These are phyloP conservation scores for Astrephomene gubernaculifera DNA, from an alignment of 139 green algal species.

Conservation along the genomic window DNA sequence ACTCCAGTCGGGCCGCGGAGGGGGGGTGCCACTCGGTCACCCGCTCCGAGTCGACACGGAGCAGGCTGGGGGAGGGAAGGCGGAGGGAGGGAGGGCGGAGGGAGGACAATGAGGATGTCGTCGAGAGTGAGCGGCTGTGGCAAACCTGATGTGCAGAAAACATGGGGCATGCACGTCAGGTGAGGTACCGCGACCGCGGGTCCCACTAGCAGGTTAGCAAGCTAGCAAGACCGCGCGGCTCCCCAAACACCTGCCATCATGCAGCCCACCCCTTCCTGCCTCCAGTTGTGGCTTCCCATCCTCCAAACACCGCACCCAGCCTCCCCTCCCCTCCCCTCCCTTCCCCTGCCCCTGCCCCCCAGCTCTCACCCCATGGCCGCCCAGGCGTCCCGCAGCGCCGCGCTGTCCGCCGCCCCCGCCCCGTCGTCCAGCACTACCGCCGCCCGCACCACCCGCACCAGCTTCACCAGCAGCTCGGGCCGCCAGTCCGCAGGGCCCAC, in stretches of 20 bases:
- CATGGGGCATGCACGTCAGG: no score
- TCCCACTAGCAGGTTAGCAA: no score
- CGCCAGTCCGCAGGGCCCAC: neutral
- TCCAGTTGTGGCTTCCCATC: no score
- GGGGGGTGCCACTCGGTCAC: neutral
- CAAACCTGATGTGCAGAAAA: no score
- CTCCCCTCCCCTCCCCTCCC: neutral
- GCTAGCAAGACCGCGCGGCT: no score
- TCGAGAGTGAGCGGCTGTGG: no score
- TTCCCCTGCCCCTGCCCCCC: neutral
- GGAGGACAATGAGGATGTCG: no score
- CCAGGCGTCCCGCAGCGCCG: conserved; percentile 6
- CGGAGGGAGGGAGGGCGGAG: neutral
- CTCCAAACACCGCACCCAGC: no score
- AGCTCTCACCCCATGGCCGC: conserved; percentile 12
- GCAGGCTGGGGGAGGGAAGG: neutral
- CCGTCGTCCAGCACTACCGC: conserved; percentile 45
- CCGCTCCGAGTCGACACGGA: neutral
- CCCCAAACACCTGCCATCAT: no score
- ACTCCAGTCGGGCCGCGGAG: neutral
- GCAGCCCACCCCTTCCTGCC: no score
- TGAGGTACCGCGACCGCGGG: no score
- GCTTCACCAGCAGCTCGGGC: conserved; percentile 39
- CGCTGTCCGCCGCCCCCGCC: neutral
- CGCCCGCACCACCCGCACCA: conserved; percentile 21